phyloP scores from a whole-genome alignment of 2,329 filamentous ascomycete species.

The Cladosporium colombiae region DNA sequence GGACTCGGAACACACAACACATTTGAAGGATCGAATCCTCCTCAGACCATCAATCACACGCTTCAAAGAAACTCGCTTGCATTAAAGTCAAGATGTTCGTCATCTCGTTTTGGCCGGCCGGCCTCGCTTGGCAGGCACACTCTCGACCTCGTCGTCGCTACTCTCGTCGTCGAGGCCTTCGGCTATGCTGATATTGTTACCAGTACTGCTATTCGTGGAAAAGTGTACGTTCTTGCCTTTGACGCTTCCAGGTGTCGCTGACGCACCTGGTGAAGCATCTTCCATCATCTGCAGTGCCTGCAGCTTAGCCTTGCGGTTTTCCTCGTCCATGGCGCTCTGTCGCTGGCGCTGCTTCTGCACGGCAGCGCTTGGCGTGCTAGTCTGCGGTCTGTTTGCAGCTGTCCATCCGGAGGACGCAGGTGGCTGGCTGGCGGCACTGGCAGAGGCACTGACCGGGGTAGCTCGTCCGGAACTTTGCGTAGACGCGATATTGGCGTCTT shows the following conservation, averaged over 20 bases:
- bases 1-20: not conserved
- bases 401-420: not conserved
- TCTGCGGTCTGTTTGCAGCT: constrained; percentile 4
- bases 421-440: constrained; percentile 9
- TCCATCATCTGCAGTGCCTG: constrained; percentile 36
- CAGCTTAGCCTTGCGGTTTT: constrained; percentile 40
- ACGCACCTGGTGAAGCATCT: constrained; percentile 19
- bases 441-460: not conserved
- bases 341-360: not conserved
- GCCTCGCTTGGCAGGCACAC: constrained; percentile 18
- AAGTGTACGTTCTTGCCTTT: constrained; percentile 14
- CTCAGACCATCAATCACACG: not conserved
- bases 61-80: not conserved
- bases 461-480: constrained; percentile 2
- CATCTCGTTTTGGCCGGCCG: not conserved
- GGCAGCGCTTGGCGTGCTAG: constrained; percentile 11
- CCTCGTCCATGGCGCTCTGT: constrained; percentile 26
- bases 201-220: not conserved
- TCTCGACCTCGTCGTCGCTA: constrained; percentile 20
- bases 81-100: not conserved
- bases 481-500: constrained; percentile 11
- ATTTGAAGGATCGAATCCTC: not conserved
- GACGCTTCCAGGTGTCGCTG: not conserved
- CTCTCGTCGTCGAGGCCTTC: constrained; percentile 17
- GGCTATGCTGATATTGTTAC: constrained; percentile 12